Conservation (phyloP, 2,329 filamentous ascomycete genomes). For the Calonectria henricotiae region DNA sequence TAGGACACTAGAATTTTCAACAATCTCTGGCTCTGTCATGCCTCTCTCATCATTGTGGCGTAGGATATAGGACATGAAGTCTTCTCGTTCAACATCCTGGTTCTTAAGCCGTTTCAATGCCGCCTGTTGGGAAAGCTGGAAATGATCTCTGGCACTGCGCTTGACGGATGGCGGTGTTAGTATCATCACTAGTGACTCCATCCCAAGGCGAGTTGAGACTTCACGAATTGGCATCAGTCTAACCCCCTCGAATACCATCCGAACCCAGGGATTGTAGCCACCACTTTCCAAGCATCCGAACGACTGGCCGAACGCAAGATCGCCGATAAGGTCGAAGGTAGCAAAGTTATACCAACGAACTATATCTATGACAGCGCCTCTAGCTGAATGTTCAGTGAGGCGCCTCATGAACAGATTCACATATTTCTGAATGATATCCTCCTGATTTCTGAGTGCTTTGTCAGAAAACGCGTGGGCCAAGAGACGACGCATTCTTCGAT, state of each 20-base stretch:
- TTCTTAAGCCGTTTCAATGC: not conserved
- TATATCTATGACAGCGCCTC: not conserved
- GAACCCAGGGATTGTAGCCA: constrained; percentile 4
- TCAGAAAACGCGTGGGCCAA: constrained; percentile 6
- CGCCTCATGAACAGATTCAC: not conserved
- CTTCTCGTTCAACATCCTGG: not conserved
- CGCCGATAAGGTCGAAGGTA: constrained; percentile 4
- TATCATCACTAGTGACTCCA: not conserved
- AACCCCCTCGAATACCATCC: not conserved
- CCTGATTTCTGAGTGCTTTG: not conserved
- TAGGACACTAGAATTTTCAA: not conserved
- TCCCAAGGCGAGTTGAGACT: not conserved
- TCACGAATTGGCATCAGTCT: not conserved
- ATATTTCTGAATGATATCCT: not conserved
- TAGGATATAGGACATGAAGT: constrained; percentile 5
- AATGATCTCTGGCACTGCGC: not conserved
- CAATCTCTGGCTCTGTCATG: constrained; percentile 1
- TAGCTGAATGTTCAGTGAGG: not conserved
- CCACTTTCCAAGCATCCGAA: constrained; percentile 4
- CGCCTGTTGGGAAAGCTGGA: not conserved
- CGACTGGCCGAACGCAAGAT: not conserved
- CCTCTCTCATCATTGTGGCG: constrained; percentile 12
- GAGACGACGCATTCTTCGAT: not conserved
- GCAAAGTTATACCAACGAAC: not conserved
- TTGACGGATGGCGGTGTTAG: not conserved